Percentiles rank a stretch among this genome's conserved stretches.
Conservation (phyloP, 345 rosid species). For the Laguncularia racemosa region DNA sequence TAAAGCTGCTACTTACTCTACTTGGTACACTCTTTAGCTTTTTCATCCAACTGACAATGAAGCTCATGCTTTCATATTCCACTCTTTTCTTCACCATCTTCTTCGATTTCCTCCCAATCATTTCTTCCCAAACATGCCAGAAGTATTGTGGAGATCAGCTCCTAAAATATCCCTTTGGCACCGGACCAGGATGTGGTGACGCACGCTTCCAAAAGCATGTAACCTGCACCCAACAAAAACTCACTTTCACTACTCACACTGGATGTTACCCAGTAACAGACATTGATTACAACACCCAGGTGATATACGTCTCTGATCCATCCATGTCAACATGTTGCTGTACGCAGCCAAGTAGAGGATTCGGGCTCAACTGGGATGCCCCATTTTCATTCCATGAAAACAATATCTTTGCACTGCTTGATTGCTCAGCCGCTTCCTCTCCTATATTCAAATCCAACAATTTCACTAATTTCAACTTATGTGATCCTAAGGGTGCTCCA, state of each 20-base stretch:
- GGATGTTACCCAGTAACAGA: conserved; percentile 65
- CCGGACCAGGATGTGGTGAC: conserved; percentile 84
- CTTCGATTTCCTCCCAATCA: conserved; percentile 3
- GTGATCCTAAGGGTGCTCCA: conserved; percentile 68
- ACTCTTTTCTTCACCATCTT: background rate
- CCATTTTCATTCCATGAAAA: conserved; percentile 79
- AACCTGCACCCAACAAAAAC: conserved; percentile 43
- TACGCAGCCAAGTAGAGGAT: conserved; percentile 69
- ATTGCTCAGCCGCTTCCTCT: conserved; percentile 56
- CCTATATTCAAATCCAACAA: conserved; percentile 40
- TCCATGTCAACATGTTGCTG: conserved; percentile 90
- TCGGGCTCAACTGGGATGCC: conserved; percentile 83
- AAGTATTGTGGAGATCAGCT: conserved; percentile 52
- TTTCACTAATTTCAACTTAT: conserved; percentile 34
- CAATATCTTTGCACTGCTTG: conserved; percentile 68
- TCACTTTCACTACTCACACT: conserved; percentile 65
- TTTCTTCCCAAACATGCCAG: conserved; percentile 57
- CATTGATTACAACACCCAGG: conserved; percentile 59
- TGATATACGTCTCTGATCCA: conserved; percentile 55
- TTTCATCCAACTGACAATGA: too few species aligned
- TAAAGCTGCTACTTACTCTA: too few species aligned
- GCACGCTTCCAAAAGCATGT: conserved; percentile 63
- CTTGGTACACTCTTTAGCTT: too few species aligned
- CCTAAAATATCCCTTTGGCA: conserved; percentile 70
- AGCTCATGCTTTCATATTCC: background rate